These are phyloP conservation scores for Bassia scoparia DNA, from an alignment of 148 eudicot species.

Conservation along the genomic window DNA sequence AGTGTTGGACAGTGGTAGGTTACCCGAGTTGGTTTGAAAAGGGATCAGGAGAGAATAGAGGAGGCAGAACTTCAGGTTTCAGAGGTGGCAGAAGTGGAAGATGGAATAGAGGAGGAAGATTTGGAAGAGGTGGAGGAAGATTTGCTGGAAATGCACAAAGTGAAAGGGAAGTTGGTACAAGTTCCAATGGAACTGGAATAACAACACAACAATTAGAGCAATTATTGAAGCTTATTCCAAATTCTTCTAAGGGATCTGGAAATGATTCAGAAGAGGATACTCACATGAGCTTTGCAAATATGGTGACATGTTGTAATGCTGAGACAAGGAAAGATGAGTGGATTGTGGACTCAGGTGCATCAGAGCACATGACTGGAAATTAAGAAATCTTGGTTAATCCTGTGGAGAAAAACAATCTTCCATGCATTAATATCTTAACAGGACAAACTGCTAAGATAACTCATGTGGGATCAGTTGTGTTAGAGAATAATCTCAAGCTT, in stretches of 20 bases:
- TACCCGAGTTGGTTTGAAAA: neutral
- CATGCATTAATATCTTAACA: too few relatives aligned
- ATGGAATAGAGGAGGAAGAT: neutral
- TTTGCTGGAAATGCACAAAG: neutral
- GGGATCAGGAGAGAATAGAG: too few relatives aligned
- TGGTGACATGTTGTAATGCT: neutral
- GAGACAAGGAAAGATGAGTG: fast-evolving
- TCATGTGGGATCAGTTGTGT: neutral
- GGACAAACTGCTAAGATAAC: neutral
- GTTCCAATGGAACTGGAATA: neutral
- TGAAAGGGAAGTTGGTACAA: too few relatives aligned
- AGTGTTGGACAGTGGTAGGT: neutral
- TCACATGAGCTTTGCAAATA: neutral
- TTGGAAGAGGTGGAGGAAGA: neutral
- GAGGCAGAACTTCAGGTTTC: too few relatives aligned
- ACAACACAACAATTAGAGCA: neutral
- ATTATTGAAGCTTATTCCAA: neutral
- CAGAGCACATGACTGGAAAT: neutral
- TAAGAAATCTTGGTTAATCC: fast-evolving
- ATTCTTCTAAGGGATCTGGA: too few relatives aligned
- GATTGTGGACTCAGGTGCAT: neutral
- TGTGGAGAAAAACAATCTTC: fast-evolving
- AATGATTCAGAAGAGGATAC: neutral
- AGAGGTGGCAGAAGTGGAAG: neutral
- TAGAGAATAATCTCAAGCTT: neutral